Evolutionary conservation across 2,329 filamentous ascomycete genomes (phyloP), one percentile per base, ranked within the genome.

Genomic region (Stenocarpella maydis): DNA sequence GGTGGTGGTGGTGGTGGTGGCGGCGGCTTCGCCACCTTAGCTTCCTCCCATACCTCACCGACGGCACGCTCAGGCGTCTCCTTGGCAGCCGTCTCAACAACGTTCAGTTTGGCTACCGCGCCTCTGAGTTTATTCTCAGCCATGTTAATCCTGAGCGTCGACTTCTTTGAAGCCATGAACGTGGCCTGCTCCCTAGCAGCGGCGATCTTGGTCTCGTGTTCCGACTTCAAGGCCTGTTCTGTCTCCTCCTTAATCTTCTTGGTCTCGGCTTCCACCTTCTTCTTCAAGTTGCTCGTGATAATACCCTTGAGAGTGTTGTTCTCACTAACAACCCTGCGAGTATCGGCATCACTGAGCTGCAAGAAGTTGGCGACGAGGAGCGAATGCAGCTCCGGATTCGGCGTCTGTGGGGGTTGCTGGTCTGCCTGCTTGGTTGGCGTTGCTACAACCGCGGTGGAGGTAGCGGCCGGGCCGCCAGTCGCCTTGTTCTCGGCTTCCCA

Each of bases 31-130:
- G 89, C 87, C 65, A 81, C 84, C 80, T 95, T 95, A 0, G 92
- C 94, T 66, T 92, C 82, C 72, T 91, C 90, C 92, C 93, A 98
- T 0, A 98, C 95, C 79, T 98, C 94, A 12, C 84, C 88, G 4
- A 98, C 94, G 0, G 94, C 89, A 77, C 90, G 90, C 75, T 95
- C 86, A 0, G 95, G 95, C 0, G 95, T 98, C 58, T 97, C 92
- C n/a, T 86, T 86, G 0, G 92, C 94, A 15, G 95, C 95, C 55
- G 89, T 92, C 76, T 94, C 88, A 4, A 98, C 92, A 1, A 96
- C 88, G 1, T 88, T 87, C 39, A 97, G 82, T 82, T 96, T 97
- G 5, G 91, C 92, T 63, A 85, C 85, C 0, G 90, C 88, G 10
- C 83, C 81, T 71, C 86, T 88, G 55, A 86, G 81, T 77, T 91